Evolutionary conservation across 176 grass and related monocot species (phyloP).

Genomic region (Metroxylon sagu): DNA sequence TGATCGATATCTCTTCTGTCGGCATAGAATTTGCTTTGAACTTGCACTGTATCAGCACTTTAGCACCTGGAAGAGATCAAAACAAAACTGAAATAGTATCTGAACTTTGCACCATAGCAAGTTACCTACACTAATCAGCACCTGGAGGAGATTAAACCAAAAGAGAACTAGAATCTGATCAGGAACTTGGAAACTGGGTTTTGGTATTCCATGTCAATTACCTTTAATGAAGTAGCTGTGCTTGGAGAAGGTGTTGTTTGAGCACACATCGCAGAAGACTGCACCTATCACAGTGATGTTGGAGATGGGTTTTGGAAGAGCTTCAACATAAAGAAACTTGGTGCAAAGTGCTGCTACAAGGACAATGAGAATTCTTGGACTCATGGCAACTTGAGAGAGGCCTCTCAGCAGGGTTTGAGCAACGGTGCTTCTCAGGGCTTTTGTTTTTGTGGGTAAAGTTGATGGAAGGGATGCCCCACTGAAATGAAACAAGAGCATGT

Average conservation of each 20-base stretch:
- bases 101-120: too few relatives aligned
- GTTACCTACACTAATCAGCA: not conserved
- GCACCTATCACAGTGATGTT: slow-evolving; percentile 93
- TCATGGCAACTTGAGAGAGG: slow-evolving; percentile 7
- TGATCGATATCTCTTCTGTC: slow-evolving; percentile 60
- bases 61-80: slow-evolving; percentile 48
- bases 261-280: slow-evolving; percentile 91
- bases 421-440: too few relatives aligned
- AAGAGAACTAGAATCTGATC: not conserved
- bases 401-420: too few relatives aligned
- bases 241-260: slow-evolving; percentile 91
- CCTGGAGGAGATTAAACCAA: not conserved
- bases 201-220: not conserved
- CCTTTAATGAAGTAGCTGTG: slow-evolving; percentile 97
- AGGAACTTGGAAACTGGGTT: not conserved
- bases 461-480: too few relatives aligned
- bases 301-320: slow-evolving; percentile 32
- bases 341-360: slow-evolving; percentile 11
- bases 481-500: too few relatives aligned
- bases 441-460: too few relatives aligned
- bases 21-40: slow-evolving; percentile 67
- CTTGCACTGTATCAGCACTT: slow-evolving; percentile 67
- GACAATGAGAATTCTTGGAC: slow-evolving; percentile 9
- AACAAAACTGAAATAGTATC: not conserved
- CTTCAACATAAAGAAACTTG: slow-evolving; percentile 22